Percentiles rank a stretch among this genome's conserved stretches.
Evolutionary conservation across 495 filamentous ascomycete species (phyloP).

Genomic region (Haplographium delicatum): DNA sequence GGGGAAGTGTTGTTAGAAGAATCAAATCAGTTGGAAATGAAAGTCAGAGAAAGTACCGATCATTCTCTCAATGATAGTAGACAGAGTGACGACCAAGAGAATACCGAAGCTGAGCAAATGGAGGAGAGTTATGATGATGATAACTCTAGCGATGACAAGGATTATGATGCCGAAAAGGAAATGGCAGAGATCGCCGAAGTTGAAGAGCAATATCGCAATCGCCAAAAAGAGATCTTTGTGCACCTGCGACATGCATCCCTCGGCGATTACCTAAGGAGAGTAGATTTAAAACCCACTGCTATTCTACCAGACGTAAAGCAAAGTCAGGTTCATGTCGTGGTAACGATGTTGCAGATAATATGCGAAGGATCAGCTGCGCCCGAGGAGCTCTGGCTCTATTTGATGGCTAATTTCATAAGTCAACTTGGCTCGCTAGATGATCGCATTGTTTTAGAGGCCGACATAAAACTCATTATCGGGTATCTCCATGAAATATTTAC

Average conservation of each 20-base stretch:
- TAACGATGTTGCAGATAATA: slow-evolving; percentile 10
- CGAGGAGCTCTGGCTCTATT: slow-evolving; percentile 13
- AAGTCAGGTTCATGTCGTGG: slow-evolving; percentile 8
- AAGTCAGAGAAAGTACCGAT: neutral
- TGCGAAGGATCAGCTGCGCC: slow-evolving; percentile 11
- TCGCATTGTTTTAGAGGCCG: slow-evolving; percentile 9
- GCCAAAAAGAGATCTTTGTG: slow-evolving; percentile 10
- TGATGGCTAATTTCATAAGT: slow-evolving; percentile 4
- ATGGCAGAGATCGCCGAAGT: slow-evolving; percentile 9
- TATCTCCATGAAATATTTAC: slow-evolving; percentile 14
- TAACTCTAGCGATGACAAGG: slow-evolving; percentile 5
- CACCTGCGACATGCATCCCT: slow-evolving; percentile 14
- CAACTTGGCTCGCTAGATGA: slow-evolving; percentile 10
- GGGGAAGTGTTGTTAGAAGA: slow-evolving; percentile 10
- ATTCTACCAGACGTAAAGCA: slow-evolving; percentile 9
- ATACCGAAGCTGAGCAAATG: neutral
- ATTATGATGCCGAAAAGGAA: slow-evolving; percentile 13
- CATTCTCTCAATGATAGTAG: neutral
- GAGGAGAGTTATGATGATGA: slow-evolving; percentile 4
- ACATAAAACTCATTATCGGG: slow-evolving; percentile 8
- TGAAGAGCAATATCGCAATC: slow-evolving; percentile 8
- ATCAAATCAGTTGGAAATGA: slow-evolving; percentile 1
- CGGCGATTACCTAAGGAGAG: slow-evolving; percentile 10
- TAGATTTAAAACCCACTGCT: slow-evolving; percentile 5
- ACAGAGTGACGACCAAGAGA: neutral